These are phyloP conservation scores for Hyaloperonospora arabidopsidis DNA, from an alignment of 352 stramenopile species.

Conservation along the genomic window DNA sequence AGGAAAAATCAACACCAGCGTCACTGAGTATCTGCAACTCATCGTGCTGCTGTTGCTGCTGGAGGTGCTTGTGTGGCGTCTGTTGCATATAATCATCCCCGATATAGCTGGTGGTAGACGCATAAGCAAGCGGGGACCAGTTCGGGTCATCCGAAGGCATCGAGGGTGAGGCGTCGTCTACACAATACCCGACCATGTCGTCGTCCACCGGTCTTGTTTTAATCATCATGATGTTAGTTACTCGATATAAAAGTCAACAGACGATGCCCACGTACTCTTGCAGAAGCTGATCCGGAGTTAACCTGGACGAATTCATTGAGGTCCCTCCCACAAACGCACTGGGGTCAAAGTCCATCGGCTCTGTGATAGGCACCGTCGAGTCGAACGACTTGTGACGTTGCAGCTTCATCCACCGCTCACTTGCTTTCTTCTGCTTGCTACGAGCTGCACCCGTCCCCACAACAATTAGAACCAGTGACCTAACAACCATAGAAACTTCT, in stretches of 20 bases:
- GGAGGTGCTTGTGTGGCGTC: constrained; percentile 14
- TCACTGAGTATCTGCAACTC: constrained; percentile 10
- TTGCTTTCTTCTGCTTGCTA: constrained; percentile 60
- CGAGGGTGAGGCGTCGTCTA: constrained; percentile 53
- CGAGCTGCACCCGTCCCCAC: constrained; percentile 19
- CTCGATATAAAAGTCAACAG: not conserved
- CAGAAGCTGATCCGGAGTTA: constrained; percentile 36
- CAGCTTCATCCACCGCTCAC: constrained; percentile 59
- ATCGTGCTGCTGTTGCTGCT: constrained; percentile 15
- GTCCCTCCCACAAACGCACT: constrained; percentile 14
- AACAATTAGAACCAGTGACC: not conserved
- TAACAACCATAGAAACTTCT: no score
- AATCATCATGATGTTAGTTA: not conserved
- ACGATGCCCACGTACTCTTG: constrained; percentile 40
- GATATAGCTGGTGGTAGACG: constrained; percentile 19
- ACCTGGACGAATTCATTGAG: constrained; percentile 22
- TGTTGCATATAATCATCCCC: constrained; percentile 23
- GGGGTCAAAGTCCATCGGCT: constrained; percentile 16
- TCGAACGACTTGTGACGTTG: constrained; percentile 56
- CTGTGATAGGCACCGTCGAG: constrained; percentile 41
- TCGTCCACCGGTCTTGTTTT: constrained; percentile 31
- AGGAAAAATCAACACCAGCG: constrained; percentile 9
- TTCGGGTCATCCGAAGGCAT: constrained; percentile 39
- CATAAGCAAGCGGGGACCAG: constrained; percentile 19
- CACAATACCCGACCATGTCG: constrained; percentile 64